Conservation (phyloP, 441 rosid genomes). For the Lepidium campestre region DNA sequence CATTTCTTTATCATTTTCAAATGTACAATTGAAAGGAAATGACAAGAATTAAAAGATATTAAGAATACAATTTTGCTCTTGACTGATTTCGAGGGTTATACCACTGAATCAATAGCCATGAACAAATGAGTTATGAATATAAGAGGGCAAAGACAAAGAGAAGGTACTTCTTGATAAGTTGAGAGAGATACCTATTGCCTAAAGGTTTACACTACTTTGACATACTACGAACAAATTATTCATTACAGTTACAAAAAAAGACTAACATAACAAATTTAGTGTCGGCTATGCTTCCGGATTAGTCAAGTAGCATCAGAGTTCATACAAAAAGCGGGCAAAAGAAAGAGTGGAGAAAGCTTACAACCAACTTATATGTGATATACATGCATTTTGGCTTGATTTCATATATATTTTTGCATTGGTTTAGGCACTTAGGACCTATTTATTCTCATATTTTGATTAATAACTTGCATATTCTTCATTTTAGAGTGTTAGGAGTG, state of each 20-base stretch:
- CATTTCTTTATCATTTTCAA: neutral
- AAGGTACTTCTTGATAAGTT: neutral
- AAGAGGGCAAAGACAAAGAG: neutral
- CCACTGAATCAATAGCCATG: neutral
- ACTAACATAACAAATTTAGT: neutral
- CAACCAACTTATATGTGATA: neutral
- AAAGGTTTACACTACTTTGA: conserved; percentile 16
- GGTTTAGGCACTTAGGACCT: too few relatives aligned
- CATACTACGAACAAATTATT: conserved; percentile 2
- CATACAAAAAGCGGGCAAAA: neutral
- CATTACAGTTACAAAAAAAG: neutral
- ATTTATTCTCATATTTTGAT: too few relatives aligned
- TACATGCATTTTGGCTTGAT: too few relatives aligned
- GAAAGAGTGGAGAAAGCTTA: neutral
- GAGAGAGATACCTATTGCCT: conserved; percentile 7
- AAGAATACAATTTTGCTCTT: too few relatives aligned
- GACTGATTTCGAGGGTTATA: neutral
- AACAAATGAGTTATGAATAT: neutral
- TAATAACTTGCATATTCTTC: too few relatives aligned
- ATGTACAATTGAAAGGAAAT: neutral
- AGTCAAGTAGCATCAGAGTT: conserved; percentile 6
- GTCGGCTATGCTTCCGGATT: conserved; percentile 2
- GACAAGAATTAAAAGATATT: neutral
- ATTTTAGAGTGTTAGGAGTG: too few relatives aligned
- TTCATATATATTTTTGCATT: too few relatives aligned